Evolutionary conservation across 148 eudicot species (phyloP).

Genomic region (Linanthus parryae): DNA sequence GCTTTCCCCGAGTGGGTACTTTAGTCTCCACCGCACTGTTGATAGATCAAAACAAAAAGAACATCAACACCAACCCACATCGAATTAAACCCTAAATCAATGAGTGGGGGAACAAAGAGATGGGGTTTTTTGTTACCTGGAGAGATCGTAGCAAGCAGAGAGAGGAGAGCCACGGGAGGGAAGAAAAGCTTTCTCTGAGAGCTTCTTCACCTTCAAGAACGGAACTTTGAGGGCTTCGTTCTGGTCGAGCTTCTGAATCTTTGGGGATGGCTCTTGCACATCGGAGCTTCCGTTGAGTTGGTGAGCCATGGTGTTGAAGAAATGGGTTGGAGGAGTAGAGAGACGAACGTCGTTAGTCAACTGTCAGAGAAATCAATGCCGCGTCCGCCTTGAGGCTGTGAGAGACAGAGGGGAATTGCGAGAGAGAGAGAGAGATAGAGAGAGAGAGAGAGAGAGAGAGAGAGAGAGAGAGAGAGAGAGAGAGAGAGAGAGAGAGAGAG

Average conservation of each 20-base stretch:
- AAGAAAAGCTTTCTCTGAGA: slow-evolving; percentile 64
- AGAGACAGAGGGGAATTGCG: too few species aligned
- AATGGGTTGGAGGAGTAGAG: neutral
- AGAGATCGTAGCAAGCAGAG: slow-evolving; percentile 79
- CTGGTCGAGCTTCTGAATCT: slow-evolving; percentile 39
- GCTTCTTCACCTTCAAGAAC: slow-evolving; percentile 51
- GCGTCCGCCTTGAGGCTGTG: too few species aligned
- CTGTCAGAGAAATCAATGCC: too few species aligned
- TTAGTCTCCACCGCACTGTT: slow-evolving; percentile 47
- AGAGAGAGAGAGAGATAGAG: too few species aligned
- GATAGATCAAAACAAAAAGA: neutral
- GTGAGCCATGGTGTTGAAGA: neutral
- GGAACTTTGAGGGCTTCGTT: slow-evolving; percentile 15
- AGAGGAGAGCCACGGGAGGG: slow-evolving; percentile 57
- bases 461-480: too few species aligned
- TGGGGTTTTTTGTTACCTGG: slow-evolving; percentile 34
- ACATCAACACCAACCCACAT: too few species aligned
- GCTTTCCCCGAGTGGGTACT: slow-evolving; percentile 84
- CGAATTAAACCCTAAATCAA: too few species aligned
- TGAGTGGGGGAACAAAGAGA: neutral
- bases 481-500: too few species aligned
- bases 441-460: too few species aligned
- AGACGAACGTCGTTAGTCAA: neutral
- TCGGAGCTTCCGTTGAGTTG: slow-evolving; percentile 24
- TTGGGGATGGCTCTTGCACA: slow-evolving; percentile 37